These are phyloP conservation scores for Russula compacta DNA, from an alignment of 768 basidiomycete species.

Conservation along the genomic window DNA sequence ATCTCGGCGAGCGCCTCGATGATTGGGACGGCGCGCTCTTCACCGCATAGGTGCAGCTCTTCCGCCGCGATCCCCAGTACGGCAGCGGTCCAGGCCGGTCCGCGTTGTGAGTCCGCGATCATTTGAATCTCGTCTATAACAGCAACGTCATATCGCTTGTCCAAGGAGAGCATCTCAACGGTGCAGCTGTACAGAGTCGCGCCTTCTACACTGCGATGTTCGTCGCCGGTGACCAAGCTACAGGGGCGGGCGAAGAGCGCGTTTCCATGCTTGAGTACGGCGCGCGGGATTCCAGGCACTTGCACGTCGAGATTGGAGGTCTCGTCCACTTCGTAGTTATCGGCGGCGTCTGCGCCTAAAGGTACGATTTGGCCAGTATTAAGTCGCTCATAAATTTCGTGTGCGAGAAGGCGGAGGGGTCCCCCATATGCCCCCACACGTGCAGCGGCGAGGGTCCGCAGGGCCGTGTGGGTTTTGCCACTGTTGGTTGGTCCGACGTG, in stretches of 20 bases:
- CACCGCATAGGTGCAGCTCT: conserved; percentile 92
- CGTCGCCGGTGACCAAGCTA: conserved; percentile 90
- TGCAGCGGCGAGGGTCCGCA: conserved; percentile 78
- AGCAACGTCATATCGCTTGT: conserved; percentile 54
- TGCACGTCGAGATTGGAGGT: conserved; percentile 30
- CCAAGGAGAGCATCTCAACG: conserved; percentile 75
- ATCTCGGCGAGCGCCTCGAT: conserved; percentile 56
- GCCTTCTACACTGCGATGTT: conserved; percentile 57
- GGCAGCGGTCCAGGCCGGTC: conserved; percentile 74
- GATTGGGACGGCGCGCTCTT: conserved; percentile 84
- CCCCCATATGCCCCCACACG: conserved; percentile 79
- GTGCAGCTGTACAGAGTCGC: conserved; percentile 72
- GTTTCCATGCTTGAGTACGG: conserved; percentile 32
- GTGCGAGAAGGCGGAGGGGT: conserved; percentile 84
- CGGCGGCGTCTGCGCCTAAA: conserved; percentile 43
- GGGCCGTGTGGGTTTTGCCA: conserved; percentile 94
- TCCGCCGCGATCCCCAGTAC: conserved; percentile 65
- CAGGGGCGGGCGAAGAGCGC: conserved; percentile 49
- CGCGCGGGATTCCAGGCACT: conserved; percentile 16
- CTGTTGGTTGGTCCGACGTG: conserved; percentile 98
- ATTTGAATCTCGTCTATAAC: conserved; percentile 98
- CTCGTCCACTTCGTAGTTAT: conserved; percentile 30
- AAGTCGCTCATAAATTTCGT: conserved; percentile 88
- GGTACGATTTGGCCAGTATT: conserved; percentile 89
- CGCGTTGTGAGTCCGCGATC: conserved; percentile 72